Evolutionary conservation across 208 protist species (phyloP).

Genomic region (Trypanosoma rangeli): DNA sequence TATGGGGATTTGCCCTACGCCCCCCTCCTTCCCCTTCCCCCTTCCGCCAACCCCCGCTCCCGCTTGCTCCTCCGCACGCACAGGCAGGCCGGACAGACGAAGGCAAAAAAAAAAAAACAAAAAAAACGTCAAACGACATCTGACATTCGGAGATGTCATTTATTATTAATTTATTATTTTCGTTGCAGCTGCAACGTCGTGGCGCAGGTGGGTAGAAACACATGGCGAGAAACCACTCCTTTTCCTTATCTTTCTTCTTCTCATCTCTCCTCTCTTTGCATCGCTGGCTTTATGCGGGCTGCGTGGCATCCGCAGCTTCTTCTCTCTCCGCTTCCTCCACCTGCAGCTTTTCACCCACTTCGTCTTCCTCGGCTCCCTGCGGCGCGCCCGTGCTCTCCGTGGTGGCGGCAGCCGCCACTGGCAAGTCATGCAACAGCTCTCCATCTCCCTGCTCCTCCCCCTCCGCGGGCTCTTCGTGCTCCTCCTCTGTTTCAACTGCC

Average conservation of each 20-base stretch:
- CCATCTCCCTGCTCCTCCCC: slow-evolving; percentile 5
- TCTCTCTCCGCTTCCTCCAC: slow-evolving; percentile 8
- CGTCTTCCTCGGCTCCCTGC: not conserved
- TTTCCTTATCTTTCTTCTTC: not conserved
- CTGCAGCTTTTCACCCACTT: too few relatives aligned
- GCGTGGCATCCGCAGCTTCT: not conserved
- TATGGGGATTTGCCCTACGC: not conserved
- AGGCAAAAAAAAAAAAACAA: too few relatives aligned
- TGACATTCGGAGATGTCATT: too few relatives aligned
- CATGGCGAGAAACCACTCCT: not conserved
- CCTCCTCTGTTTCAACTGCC: slow-evolving; percentile 7
- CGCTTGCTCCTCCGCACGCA: too few relatives aligned
- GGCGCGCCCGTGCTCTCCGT: not conserved
- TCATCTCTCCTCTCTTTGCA: not conserved
- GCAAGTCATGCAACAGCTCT: not conserved
- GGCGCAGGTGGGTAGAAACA: too few relatives aligned
- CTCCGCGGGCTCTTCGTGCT: slow-evolving; percentile 12
- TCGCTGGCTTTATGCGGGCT: not conserved
- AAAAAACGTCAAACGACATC: too few relatives aligned
- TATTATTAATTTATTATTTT: too few relatives aligned
- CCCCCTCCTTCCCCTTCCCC: not conserved
- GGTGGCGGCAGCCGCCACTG: not conserved
- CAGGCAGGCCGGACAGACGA: too few relatives aligned
- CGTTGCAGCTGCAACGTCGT: too few relatives aligned
- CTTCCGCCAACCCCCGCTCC: not conserved